Percentiles rank a stretch among this genome's conserved stretches.
These are phyloP conservation scores for Magnusiomyces paraingens DNA, from an alignment of 1,139 yeast genomes.

Conservation along the genomic window DNA sequence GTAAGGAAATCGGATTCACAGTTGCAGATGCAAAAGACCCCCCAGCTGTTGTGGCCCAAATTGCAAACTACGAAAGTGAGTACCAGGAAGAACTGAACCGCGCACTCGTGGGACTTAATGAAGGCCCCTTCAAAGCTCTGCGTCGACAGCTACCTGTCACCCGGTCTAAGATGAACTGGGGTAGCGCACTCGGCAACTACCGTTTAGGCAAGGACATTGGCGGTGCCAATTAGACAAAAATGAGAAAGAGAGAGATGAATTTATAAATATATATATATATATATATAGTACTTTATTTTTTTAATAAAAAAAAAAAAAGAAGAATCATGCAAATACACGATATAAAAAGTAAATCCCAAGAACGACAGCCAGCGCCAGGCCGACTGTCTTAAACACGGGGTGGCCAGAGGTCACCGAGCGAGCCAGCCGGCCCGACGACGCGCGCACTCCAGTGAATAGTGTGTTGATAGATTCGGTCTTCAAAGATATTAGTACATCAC, in stretches of 20 bases:
- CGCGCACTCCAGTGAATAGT: conserved; percentile 52
- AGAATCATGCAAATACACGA: conserved; percentile 8
- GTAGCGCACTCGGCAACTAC: conserved; percentile 83
- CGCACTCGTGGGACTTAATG: conserved; percentile 68
- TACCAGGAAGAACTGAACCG: conserved; percentile 56
- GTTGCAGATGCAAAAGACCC: conserved; percentile 26
- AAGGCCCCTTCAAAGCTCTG: conserved; percentile 70
- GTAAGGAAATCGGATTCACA: conserved; percentile 35
- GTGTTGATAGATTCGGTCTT: conserved; percentile 46
- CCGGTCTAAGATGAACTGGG: conserved; percentile 91
- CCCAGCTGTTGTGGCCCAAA: conserved; percentile 42
- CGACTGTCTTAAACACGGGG: conserved; percentile 51
- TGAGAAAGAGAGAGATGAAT: background rate
- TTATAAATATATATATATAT: background rate
- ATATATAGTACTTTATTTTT: background rate
- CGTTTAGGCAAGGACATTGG: conserved; percentile 77
- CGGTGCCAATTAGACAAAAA: conserved; percentile 9
- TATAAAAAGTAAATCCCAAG: conserved; percentile 60
- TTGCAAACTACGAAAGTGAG: conserved; percentile 53
- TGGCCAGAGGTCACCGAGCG: conserved; percentile 54
- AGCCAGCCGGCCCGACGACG: conserved; percentile 61
- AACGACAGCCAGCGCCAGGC: conserved; percentile 51
- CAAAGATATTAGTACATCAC: conserved; percentile 8
- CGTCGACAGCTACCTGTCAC: conserved; percentile 91
- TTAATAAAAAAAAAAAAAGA: background rate